Evolutionary conservation across 2,329 filamentous ascomycete genomes (phyloP).

Genomic region (Colletotrichum sp.): DNA sequence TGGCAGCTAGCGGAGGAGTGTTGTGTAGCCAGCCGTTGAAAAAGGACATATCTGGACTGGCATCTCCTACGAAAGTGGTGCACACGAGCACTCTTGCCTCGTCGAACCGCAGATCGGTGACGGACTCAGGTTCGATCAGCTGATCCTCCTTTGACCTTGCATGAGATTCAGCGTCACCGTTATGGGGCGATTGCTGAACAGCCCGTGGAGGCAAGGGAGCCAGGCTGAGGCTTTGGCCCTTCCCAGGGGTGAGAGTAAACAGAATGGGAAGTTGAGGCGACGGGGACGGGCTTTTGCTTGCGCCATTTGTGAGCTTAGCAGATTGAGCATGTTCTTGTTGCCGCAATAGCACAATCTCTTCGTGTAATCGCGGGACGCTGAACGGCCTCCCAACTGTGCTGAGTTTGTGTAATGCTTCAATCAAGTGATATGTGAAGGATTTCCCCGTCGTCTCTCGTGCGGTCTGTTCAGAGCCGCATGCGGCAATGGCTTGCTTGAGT

Average conservation of each 20-base stretch:
- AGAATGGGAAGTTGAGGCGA: constrained; percentile 50
- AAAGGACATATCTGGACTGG: constrained; percentile 68
- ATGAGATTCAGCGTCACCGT: constrained; percentile 16
- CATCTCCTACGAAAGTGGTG: constrained; percentile 69
- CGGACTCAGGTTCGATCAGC: constrained; percentile 50
- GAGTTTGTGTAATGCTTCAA: constrained; percentile 59
- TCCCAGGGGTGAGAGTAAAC: constrained; percentile 60
- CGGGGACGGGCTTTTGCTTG: constrained; percentile 37
- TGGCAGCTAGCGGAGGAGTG: constrained; percentile 58
- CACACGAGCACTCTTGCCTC: constrained; percentile 68
- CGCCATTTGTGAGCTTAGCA: constrained; percentile 49
- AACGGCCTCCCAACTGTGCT: constrained; percentile 55
- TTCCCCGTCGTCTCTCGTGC: constrained; percentile 47
- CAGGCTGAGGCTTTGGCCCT: constrained; percentile 57
- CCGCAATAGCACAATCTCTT: constrained; percentile 54
- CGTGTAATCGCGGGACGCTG: constrained; percentile 58
- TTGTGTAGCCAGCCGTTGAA: constrained; percentile 71
- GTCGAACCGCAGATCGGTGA: constrained; percentile 63
- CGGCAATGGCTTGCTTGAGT: constrained; percentile 66
- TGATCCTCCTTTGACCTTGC: constrained; percentile 39
- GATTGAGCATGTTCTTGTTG: constrained; percentile 49
- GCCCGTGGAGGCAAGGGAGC: constrained; percentile 46
- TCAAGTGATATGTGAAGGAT: constrained; percentile 63
- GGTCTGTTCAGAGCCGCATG: constrained; percentile 58
- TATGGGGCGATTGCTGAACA: constrained; percentile 32